Evolutionary conservation across 2,329 filamentous ascomycete genomes (phyloP).

Genomic region (Neoascochyta sp.): DNA sequence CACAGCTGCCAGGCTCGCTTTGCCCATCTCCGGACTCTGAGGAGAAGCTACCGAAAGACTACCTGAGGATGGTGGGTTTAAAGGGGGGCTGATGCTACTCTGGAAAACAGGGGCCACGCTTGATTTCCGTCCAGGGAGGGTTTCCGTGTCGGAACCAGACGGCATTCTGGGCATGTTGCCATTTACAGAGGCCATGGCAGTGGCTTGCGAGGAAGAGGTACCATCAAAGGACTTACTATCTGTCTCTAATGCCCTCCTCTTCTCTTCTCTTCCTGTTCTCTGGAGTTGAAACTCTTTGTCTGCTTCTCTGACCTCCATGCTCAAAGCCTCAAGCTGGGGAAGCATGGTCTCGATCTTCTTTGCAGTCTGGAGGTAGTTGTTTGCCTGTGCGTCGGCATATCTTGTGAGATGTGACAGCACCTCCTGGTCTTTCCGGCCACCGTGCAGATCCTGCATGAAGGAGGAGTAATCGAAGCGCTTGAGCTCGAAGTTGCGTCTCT

Average conservation of each 20-base stretch:
- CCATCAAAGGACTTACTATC: conserved; percentile 56
- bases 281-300: conserved; percentile 98
- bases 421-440: conserved; percentile 97
- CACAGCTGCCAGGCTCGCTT: conserved; percentile 19
- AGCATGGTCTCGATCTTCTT: conserved; percentile 84
- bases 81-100: conserved; percentile 32
- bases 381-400: conserved; percentile 87
- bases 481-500: conserved; percentile 90
- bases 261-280: conserved; percentile 91
- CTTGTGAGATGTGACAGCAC: conserved; percentile 90
- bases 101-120: conserved; percentile 35
- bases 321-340: conserved; percentile 84
- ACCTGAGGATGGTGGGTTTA: conserved; percentile 20
- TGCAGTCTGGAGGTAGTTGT: conserved; percentile 73
- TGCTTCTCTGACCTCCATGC: conserved; percentile 82
- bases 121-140: conserved; percentile 28
- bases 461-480: conserved; percentile 98
- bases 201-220: conserved; percentile 19
- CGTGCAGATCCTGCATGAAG: conserved; percentile 98
- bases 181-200: conserved; percentile 22
- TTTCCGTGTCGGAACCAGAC: conserved; percentile 23
- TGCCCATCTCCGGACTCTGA: conserved; percentile 29
- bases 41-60: conserved; percentile 23
- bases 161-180: conserved; percentile 20
- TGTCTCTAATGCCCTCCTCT: conserved; percentile 84